Evolutionary conservation across 805 yeast species (phyloP).

Genomic region (Yamadazyma takamatsuzukensis): DNA sequence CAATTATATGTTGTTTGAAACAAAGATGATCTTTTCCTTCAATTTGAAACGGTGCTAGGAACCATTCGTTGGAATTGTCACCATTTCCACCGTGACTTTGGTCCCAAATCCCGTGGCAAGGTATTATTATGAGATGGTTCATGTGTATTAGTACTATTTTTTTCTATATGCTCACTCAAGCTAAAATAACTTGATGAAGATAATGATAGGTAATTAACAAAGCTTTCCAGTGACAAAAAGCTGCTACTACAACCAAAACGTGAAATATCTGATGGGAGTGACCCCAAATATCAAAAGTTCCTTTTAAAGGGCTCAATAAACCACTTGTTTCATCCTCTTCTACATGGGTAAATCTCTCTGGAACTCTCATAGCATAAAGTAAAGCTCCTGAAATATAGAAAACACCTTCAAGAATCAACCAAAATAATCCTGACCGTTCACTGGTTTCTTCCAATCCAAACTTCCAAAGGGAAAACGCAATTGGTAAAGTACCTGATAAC

Average conservation of each 20-base stretch:
- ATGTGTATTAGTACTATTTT: neutral
- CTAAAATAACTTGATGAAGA: slow-evolving; percentile 29
- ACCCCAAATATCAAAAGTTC: slow-evolving; percentile 61
- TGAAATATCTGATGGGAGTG: slow-evolving; percentile 87
- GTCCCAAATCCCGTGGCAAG: slow-evolving; percentile 61
- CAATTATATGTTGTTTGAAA: slow-evolving; percentile 58
- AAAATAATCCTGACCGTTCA: slow-evolving; percentile 51
- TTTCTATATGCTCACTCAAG: neutral
- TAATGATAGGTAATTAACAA: slow-evolving; percentile 53
- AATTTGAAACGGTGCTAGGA: slow-evolving; percentile 59
- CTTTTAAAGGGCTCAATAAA: slow-evolving; percentile 14
- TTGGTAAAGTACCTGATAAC: slow-evolving; percentile 69
- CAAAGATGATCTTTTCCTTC: slow-evolving; percentile 68
- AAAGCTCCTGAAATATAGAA: slow-evolving; percentile 78
- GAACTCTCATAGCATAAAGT: slow-evolving; percentile 73
- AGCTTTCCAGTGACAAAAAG: slow-evolving; percentile 68
- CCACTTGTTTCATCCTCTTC: slow-evolving; percentile 17
- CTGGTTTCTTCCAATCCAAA: slow-evolving; percentile 51
- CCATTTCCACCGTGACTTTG: slow-evolving; percentile 37
- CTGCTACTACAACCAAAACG: slow-evolving; percentile 71
- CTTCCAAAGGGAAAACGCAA: slow-evolving; percentile 45
- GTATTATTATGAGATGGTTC: slow-evolving; percentile 29
- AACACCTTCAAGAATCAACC: slow-evolving; percentile 67
- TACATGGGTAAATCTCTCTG: slow-evolving; percentile 54
- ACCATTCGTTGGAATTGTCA: slow-evolving; percentile 53